Percentiles rank a stretch among this genome's conserved stretches.
These are phyloP conservation scores for Amanita rubescens DNA, from an alignment of 768 basidiomycete genomes.

Conservation along the genomic window DNA sequence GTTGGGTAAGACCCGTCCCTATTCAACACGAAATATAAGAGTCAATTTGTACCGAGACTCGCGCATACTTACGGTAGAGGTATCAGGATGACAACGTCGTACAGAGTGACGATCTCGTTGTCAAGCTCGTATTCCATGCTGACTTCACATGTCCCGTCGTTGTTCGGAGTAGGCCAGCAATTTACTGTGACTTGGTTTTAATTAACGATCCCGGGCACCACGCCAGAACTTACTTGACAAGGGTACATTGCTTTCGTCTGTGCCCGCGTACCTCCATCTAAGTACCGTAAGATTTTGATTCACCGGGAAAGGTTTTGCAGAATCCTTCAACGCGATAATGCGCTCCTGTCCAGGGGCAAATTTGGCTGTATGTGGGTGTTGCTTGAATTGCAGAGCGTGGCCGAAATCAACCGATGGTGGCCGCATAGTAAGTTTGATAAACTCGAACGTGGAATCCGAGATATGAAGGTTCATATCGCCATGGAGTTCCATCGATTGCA, in stretches of 20 bases:
- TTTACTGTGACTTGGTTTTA: slow-evolving; percentile 55
- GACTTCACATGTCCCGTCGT: slow-evolving; percentile 89
- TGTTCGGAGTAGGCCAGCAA: slow-evolving; percentile 92
- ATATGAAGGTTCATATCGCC: slow-evolving; percentile 93
- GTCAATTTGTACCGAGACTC: background rate
- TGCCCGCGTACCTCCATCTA: slow-evolving; percentile 87
- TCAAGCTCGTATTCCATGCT: slow-evolving; percentile 98
- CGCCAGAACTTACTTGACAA: slow-evolving; percentile 63
- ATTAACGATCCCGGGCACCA: slow-evolving; percentile 1
- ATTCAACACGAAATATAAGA: background rate
- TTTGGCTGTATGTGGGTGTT: slow-evolving; percentile 92
- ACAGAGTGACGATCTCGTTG: slow-evolving; percentile 68
- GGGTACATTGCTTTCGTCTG: slow-evolving; percentile 88
- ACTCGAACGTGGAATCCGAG: slow-evolving; percentile 63
- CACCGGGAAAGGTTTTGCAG: slow-evolving; percentile 78
- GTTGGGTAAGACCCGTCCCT: slow-evolving; percentile 82
- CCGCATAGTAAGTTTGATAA: slow-evolving; percentile 61
- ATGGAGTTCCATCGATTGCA: slow-evolving; percentile 85
- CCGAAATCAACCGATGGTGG: slow-evolving; percentile 51
- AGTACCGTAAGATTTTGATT: slow-evolving; percentile 81
- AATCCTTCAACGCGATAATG: slow-evolving; percentile 77
- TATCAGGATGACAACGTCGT: slow-evolving; percentile 85
- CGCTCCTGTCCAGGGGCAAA: slow-evolving; percentile 58
- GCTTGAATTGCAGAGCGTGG: slow-evolving; percentile 84
- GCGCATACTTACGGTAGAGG: slow-evolving; percentile 73